Percentiles rank a stretch among this genome's conserved stretches.
phyloP scores from a whole-genome alignment of 805 yeast genomes.

The Blastobotrys chiropterorum region DNA sequence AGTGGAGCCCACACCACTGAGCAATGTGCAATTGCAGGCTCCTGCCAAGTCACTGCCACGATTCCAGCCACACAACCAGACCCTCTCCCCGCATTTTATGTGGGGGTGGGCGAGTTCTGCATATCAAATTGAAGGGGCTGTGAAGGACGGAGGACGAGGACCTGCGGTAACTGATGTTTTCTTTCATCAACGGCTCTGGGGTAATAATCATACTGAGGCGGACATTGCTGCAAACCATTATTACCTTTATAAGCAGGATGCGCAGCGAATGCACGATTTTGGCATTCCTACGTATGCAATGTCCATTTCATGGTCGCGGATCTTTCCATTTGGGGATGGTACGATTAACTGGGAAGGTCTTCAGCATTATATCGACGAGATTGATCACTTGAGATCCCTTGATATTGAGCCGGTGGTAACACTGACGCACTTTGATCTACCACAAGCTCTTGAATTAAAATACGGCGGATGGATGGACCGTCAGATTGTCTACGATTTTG shows the following conservation, averaged over 20 bases:
- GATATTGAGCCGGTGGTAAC: constrained; percentile 31
- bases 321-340: constrained; percentile 29
- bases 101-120: constrained; percentile 34
- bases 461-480: constrained; percentile 28
- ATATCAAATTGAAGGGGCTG: constrained; percentile 35
- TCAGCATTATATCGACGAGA: constrained; percentile 29
- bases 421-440: constrained; percentile 34
- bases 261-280: constrained; percentile 29
- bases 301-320: constrained; percentile 34
- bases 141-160: constrained; percentile 30
- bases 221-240: constrained; percentile 31
- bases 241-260: constrained; percentile 32
- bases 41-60: constrained; percentile 11
- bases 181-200: constrained; percentile 18
- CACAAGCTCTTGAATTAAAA: constrained; percentile 24
- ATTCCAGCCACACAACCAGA: neutral
- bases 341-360: constrained; percentile 25
- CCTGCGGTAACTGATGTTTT: constrained; percentile 30
- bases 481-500: constrained; percentile 30
- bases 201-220: constrained; percentile 15
- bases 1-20: constrained; percentile 12
- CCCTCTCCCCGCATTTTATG: constrained; percentile 16
- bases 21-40: constrained; percentile 9
- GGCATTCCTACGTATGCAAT: constrained; percentile 32
- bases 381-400: constrained; percentile 25